A percentile compares a stretch with the other conserved stretches of the same genome.
phyloP scores from a whole-genome alignment of 2,329 filamentous ascomycete genomes.

The Penicillium italicum region DNA sequence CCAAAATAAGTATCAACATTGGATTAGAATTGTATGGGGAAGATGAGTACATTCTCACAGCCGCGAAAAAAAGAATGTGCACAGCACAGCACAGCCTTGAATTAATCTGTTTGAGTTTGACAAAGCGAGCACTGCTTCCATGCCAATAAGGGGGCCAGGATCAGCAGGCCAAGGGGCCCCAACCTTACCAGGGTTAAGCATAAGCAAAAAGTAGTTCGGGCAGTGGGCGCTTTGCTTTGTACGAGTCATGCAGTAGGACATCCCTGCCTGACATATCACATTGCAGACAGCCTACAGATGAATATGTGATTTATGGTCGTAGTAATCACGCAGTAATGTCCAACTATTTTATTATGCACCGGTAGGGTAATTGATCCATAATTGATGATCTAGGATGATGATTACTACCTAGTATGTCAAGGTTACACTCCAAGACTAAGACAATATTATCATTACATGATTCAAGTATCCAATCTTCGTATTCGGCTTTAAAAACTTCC shows the following conservation, averaged over 20 bases:
- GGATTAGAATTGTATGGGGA: background rate
- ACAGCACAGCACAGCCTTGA: slow-evolving; percentile 11
- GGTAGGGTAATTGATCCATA: background rate
- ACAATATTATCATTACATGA: background rate
- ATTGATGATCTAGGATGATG: background rate
- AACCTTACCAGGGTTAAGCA: slow-evolving; percentile 42
- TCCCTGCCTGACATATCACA: slow-evolving; percentile 25
- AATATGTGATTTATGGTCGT: background rate
- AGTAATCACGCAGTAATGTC: background rate
- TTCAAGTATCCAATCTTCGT: slow-evolving; percentile 8
- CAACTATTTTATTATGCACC: background rate
- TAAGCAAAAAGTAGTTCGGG: slow-evolving; percentile 28
- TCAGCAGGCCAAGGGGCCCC: slow-evolving; percentile 26
- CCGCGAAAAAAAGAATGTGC: background rate
- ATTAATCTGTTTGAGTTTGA: slow-evolving; percentile 21
- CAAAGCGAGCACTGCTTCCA: slow-evolving; percentile 4
- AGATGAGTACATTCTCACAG: background rate
- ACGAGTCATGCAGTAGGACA: slow-evolving; percentile 23
- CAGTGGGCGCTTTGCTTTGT: slow-evolving; percentile 27
- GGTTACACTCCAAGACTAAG: background rate
- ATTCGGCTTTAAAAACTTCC: slow-evolving; percentile 20
- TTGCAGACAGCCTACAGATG: background rate
- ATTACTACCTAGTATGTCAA: background rate
- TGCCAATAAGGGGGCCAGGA: slow-evolving; percentile 22
- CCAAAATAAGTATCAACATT: background rate